Conservation (phyloP, 176 grass and related monocot species). For the Paspalum vaginatum region DNA sequence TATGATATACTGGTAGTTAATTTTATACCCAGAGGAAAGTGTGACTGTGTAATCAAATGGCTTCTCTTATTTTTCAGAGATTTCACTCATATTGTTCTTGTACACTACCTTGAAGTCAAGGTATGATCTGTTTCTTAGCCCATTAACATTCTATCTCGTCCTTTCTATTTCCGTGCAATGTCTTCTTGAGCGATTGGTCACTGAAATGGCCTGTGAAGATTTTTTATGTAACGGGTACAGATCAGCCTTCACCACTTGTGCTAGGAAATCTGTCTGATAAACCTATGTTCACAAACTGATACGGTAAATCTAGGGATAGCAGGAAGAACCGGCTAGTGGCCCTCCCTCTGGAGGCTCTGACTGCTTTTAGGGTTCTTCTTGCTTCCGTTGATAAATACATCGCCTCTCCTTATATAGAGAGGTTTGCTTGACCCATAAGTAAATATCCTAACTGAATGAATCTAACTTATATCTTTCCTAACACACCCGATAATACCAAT, state of each 20-base stretch:
- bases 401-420: no score
- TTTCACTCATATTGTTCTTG: conserved; percentile 89
- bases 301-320: no score
- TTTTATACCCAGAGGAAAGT: background rate
- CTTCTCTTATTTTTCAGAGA: conserved; percentile 67
- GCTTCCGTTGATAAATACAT: no score
- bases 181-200: background rate
- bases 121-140: conserved; percentile 39
- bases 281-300: background rate
- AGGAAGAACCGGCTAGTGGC: no score
- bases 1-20: conserved; percentile 17
- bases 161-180: background rate
- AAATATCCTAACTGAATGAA: no score
- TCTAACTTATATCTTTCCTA: no score
- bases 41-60: conserved; percentile 29
- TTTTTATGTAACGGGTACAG: conserved; percentile 1
- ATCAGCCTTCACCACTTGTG: background rate
- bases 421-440: no score
- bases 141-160: background rate
- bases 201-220: background rate
- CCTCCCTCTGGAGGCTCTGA: no score
- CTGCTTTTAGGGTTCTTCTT: no score
- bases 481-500: no score
- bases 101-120: conserved; percentile 94
- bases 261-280: background rate